phyloP scores from a whole-genome alignment of 129 eudicot species.

The Silybum marianum region DNA sequence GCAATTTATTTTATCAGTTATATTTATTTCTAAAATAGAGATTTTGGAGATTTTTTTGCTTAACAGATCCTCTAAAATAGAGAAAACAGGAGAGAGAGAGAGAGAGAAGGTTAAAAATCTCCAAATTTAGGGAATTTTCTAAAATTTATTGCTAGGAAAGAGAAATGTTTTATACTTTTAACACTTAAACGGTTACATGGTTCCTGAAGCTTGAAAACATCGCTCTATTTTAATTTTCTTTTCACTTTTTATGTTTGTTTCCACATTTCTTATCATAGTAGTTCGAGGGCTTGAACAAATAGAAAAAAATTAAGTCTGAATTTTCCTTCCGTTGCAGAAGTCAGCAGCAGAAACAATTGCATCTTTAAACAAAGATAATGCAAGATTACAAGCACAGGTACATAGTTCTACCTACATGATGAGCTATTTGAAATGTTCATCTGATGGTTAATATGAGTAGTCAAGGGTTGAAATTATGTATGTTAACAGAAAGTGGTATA shows the following conservation, averaged over 20 bases:
- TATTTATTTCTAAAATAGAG: background rate
- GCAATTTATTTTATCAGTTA: slow-evolving; percentile 2
- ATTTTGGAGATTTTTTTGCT: background rate
- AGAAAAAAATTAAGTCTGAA: background rate
- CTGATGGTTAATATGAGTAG: background rate
- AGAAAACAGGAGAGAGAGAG: background rate
- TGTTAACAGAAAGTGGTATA: too few species aligned
- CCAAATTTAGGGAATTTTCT: background rate
- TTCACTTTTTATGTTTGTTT: too few species aligned
- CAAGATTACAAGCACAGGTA: slow-evolving; percentile 71
- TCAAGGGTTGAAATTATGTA: background rate
- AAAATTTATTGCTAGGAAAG: background rate
- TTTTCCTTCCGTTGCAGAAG: slow-evolving; percentile 41
- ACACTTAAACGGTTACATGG: slow-evolving; percentile 3
- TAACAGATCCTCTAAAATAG: background rate
- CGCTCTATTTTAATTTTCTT: background rate
- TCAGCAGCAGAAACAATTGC: slow-evolving; percentile 48
- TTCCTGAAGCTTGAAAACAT: slow-evolving; percentile 2
- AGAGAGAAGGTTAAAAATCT: background rate
- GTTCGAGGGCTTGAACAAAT: background rate
- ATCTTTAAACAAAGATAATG: slow-evolving; percentile 44
- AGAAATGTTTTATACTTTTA: background rate
- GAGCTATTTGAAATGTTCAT: slow-evolving; percentile 8
- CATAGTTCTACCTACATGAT: background rate
- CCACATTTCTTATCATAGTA: background rate